A percentile compares a stretch with the other conserved stretches of the same genome.
phyloP scores from a whole-genome alignment of 768 basidiomycete genomes.

The Suillus brevipes region DNA sequence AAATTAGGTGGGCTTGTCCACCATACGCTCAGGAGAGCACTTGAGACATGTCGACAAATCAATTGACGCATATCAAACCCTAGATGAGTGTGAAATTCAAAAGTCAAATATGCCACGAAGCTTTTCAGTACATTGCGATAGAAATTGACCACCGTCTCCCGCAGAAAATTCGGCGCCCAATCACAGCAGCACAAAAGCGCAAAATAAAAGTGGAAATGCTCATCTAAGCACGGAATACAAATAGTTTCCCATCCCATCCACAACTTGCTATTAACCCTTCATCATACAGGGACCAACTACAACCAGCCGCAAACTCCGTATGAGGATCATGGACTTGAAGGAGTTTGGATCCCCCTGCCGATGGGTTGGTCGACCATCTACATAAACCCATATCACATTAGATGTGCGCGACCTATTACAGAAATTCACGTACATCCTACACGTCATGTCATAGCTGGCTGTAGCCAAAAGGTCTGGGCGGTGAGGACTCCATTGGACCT shows the following conservation, averaged over 20 bases:
- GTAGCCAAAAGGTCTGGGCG: constrained; percentile 66
- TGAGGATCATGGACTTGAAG: constrained; percentile 81
- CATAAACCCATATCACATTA: constrained; percentile 1
- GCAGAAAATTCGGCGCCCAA: not conserved
- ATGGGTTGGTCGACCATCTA: constrained; percentile 75
- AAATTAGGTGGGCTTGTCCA: not conserved
- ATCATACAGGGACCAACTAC: constrained; percentile 90
- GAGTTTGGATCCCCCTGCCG: constrained; percentile 48
- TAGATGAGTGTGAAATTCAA: not conserved
- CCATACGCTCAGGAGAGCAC: not conserved
- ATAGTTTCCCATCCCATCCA: constrained; percentile 87
- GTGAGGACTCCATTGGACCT: constrained; percentile 89
- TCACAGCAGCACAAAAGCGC: not conserved
- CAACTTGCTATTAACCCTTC: constrained; percentile 86
- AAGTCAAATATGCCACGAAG: not conserved
- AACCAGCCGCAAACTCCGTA: constrained; percentile 93
- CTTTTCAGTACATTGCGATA: not conserved
- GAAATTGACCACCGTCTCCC: not conserved
- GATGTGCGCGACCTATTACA: constrained; percentile 1
- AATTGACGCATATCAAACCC: not conserved
- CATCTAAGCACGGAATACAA: constrained; percentile 57
- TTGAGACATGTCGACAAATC: not conserved
- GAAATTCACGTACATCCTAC: constrained; percentile 68
- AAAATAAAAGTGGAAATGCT: not conserved
- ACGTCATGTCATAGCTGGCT: constrained; percentile 94